phyloP scores from a whole-genome alignment of 768 basidiomycete genomes.

The Cystofilobasidium ferigula region DNA sequence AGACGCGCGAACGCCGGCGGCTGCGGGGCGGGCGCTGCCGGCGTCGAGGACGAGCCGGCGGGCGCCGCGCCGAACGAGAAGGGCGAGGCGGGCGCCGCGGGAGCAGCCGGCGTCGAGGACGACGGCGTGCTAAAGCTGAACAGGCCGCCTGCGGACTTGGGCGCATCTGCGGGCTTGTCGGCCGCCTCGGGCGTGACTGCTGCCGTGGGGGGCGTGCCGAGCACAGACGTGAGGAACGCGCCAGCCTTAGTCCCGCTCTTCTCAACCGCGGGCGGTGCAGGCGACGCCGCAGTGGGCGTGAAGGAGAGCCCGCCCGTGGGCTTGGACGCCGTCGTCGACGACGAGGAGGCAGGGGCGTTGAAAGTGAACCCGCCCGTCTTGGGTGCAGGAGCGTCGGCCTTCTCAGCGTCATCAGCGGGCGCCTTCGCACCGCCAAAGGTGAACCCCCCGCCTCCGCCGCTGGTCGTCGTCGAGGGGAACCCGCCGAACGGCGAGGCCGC shows the following conservation, averaged over 20 bases:
- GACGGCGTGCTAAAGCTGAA: neutral
- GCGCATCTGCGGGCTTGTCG: neutral
- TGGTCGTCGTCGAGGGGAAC: constrained; percentile 52
- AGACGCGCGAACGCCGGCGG: constrained; percentile 22
- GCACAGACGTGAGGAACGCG: constrained; percentile 14
- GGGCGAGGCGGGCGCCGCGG: neutral
- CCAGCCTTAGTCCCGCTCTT: neutral
- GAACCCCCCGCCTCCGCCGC: constrained; percentile 33
- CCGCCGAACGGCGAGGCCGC: constrained; percentile 52
- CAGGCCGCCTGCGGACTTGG: neutral
- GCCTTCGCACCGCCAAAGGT: constrained; percentile 8
- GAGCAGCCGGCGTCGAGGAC: neutral
- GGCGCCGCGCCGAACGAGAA: no score
- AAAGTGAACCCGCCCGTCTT: neutral
- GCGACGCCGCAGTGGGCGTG: neutral
- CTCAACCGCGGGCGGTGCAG: neutral
- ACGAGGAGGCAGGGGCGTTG: neutral
- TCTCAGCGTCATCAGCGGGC: neutral
- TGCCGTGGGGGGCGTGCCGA: neutral
- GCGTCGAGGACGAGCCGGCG: constrained; percentile 1
- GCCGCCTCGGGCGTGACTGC: neutral
- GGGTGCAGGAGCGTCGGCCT: neutral
- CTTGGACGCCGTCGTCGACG: neutral
- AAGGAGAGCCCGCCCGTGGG: neutral
- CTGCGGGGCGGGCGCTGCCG: constrained; percentile 1